These are phyloP conservation scores for Cladochytrium replicatum DNA, from an alignment of 192 early-diverging fungal species.

Conservation along the genomic window DNA sequence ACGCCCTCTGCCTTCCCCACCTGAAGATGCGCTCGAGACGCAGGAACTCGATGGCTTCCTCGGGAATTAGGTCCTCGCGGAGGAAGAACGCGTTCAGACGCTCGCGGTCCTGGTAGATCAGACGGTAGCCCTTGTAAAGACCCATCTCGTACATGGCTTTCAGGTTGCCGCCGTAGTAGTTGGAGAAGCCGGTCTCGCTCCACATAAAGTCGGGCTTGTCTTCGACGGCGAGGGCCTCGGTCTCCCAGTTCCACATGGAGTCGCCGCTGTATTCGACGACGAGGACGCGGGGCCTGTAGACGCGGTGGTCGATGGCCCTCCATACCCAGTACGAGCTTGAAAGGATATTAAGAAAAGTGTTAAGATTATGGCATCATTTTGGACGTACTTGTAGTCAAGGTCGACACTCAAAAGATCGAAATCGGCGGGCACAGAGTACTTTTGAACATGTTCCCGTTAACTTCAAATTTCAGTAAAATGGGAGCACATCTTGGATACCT, in stretches of 20 bases:
- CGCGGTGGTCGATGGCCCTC: neutral
- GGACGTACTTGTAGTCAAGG: neutral
- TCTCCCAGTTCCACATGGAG: neutral
- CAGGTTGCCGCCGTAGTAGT: neutral
- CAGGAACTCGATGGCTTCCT: too few species aligned
- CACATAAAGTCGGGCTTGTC: neutral
- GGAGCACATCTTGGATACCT: neutral
- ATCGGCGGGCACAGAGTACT: neutral
- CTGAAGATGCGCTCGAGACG: too few species aligned
- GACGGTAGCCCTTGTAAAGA: neutral
- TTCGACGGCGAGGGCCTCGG: neutral
- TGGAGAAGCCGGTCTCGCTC: neutral
- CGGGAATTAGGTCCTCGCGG: neutral
- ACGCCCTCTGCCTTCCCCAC: too few species aligned
- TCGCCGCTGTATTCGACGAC: neutral
- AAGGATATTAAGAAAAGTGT: too few species aligned
- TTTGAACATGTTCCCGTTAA: neutral
- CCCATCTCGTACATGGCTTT: neutral
- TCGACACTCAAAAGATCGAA: neutral
- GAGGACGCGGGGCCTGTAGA: neutral
- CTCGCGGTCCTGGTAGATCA: neutral
- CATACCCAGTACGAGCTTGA: neutral
- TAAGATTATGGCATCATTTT: too few species aligned
- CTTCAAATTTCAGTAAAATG: too few species aligned
- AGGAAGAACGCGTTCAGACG: neutral